Base-by-base conservation (phyloP, 1,284 basidiomycete species). In the Austropuccinia psidii region DNA sequence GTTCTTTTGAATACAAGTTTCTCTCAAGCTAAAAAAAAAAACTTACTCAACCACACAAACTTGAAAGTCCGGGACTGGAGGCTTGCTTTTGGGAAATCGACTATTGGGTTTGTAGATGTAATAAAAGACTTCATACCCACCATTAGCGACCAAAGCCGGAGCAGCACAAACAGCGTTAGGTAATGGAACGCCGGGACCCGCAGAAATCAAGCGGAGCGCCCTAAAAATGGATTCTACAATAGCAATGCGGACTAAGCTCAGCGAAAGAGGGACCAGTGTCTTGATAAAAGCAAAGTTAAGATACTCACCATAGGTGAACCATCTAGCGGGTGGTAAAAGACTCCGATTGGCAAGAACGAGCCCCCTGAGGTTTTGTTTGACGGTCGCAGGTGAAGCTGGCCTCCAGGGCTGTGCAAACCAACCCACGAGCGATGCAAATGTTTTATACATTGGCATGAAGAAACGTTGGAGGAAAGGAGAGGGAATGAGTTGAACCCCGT, bases 51-150 rank as follows among this genome's bases (percentile, higher is more conserved):
- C 41, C 19, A 73, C 70, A 57, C 70, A 73, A 24, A 73, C 39
- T 33, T 73, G 57, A 39, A 73, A 73, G 49, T 73, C 70, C 15
- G 70, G 70, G 11, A 35, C 35, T 9, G 70, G 70, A 1, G 70
- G 70, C 2, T n/a, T 31, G 17, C 60, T 52, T 41, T 73, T 73
- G 1, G 70, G 49, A 35, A 73, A 73, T 5, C 70, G 70, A 21
- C 57, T 64, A n/a, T 73, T 73, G 15, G 70, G 70, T 29, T 73
- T 73, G 41, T 73, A 73, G 24, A 73, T 60, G 37, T 73, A 73
- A 43, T 73, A 73, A 45, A 73, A 73, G 3, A 73, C 50, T 55
- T 64, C 60, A 65, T 65, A 73, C n/a, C 47, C 69, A 41, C 50
- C 33, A 24, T 39, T 43, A 1, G 6, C 9, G n/a, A n/a, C 13